A percentile compares a stretch with the other conserved stretches of the same genome.
phyloP scores from a whole-genome alignment of 176 grass and related monocot species.

The Musa troglodytarum region DNA sequence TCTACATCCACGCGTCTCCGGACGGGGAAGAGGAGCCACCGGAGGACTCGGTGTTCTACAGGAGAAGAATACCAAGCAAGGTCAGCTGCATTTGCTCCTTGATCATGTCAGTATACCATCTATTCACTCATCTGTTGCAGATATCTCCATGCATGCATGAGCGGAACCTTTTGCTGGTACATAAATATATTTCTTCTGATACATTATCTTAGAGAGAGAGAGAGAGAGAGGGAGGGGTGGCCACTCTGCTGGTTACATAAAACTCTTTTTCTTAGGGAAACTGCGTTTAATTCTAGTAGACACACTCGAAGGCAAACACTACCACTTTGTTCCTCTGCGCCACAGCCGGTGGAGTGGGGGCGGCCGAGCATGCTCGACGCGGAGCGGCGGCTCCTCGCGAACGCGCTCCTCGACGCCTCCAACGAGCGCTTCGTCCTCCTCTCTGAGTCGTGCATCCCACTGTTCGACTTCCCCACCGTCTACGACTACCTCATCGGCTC shows the following conservation, averaged over 20 bases:
- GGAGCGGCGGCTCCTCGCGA: slow-evolving; percentile 30
- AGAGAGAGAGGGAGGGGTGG: no score
- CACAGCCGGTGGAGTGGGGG: slow-evolving; percentile 25
- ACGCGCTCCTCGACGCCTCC: slow-evolving; percentile 34
- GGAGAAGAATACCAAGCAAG: slow-evolving; percentile 26
- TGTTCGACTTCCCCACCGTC: slow-evolving; percentile 26
- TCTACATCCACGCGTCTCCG: slow-evolving; percentile 26
- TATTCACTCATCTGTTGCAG: no score
- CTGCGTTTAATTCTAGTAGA: no score
- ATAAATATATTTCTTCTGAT: no score
- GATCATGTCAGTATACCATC: no score
- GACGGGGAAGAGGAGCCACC: slow-evolving; percentile 21
- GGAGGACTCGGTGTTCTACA: slow-evolving; percentile 16
- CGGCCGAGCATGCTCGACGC: slow-evolving; percentile 33
- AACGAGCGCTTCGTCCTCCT: slow-evolving; percentile 32
- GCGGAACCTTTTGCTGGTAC: no score
- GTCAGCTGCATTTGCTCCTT: not conserved
- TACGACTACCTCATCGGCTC: slow-evolving; percentile 20
- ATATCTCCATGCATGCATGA: no score
- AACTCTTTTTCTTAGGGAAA: no score
- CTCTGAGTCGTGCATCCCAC: slow-evolving; percentile 39
- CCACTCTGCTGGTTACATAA: no score
- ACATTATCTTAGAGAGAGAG: no score
- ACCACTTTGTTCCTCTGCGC: no score
- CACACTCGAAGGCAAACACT: no score